Base-by-base conservation (phyloP, 2,329 filamentous ascomycete genomes). In the Bipolaris sorokiniana region DNA sequence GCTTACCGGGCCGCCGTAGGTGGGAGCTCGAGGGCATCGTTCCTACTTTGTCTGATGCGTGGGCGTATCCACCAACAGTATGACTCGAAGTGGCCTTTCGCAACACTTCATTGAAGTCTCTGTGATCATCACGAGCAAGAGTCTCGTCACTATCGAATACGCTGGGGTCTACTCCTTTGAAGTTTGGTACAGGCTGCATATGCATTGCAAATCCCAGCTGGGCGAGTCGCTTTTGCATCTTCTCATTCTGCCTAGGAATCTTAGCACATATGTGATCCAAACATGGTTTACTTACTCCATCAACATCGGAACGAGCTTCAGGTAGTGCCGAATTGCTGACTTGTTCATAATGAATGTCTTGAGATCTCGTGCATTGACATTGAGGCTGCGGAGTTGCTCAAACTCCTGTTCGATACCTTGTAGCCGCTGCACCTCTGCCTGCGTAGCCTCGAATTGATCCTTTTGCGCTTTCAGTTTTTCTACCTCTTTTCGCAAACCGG, bases 201-300 rank as follows among this genome's bases (percentile, higher is more conserved):
- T 64, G 56, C 63, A 72, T 70, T 6, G 64, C 59, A 33, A 69
- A 71, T 7, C 72, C 72, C 18, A 75, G 49, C 3, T 64, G 62
- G 11, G 64, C 62, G 3, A 75, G 67, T 1, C 69, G 67, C 22
- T 64, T 48, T 51, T 62, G 66, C 71, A 76, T 72, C 50, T 63
- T 62, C 11, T 59, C 56, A 28, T 72, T 74, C 42, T 75, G 70
- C 7, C 72, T 76, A 15, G 1, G 1, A 18, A 26, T 6, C 22
- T 73, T 47, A 73, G 63, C 38, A 16, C 0, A 9, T 13, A n/a
- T 2, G 3, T 20, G 40, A 15, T 20, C 2, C 18, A 18, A 20
- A 7, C 11, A 38, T 16, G 1, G 1, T 13, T 10, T 13, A 56
- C 69, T 26, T 62, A 75, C 72, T 74, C 70, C 1, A 65, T 45